phyloP scores from a whole-genome alignment of 257 asterid species.

The Solanum virginianum region DNA sequence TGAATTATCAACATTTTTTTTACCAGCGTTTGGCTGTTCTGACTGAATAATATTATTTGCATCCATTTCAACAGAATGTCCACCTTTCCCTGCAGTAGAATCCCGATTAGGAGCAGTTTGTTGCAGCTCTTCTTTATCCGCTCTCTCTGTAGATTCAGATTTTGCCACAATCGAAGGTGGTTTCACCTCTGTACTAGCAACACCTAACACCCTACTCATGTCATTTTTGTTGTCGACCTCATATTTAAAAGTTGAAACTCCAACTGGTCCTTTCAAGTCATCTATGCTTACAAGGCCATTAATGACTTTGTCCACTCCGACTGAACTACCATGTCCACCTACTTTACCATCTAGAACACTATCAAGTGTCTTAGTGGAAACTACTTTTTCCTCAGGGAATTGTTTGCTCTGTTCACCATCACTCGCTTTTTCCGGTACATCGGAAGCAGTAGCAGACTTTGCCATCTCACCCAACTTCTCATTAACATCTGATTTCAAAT shows the following conservation, averaged over 20 bases:
- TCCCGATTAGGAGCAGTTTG: not conserved
- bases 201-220: conserved; percentile 1
- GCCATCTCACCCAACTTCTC: conserved; percentile 10
- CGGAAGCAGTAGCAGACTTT: not conserved
- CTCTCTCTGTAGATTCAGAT: conserved; percentile 10
- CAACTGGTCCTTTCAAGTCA: conserved; percentile 1
- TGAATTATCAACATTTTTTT: not conserved
- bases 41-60: not conserved
- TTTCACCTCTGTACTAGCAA: conserved; percentile 2
- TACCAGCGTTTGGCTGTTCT: not conserved
- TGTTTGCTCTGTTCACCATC: conserved; percentile 13
- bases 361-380: conserved; percentile 3
- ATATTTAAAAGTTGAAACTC: not conserved
- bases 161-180: not conserved
- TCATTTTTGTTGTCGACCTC: conserved; percentile 9
- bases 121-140: conserved; percentile 4
- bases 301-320: not conserved
- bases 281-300: not conserved
- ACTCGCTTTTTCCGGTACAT: conserved; percentile 4
- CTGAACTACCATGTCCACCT: not conserved
- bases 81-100: not conserved
- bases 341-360: not conserved
- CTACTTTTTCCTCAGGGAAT: conserved; percentile 5
- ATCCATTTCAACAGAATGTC: conserved; percentile 4
- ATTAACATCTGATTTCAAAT: conserved; percentile 2